Evolutionary conservation across 495 filamentous ascomycete genomes (phyloP), one percentile per base, ranked within the genome.

Genomic region (Aspergillus taichungensis): DNA sequence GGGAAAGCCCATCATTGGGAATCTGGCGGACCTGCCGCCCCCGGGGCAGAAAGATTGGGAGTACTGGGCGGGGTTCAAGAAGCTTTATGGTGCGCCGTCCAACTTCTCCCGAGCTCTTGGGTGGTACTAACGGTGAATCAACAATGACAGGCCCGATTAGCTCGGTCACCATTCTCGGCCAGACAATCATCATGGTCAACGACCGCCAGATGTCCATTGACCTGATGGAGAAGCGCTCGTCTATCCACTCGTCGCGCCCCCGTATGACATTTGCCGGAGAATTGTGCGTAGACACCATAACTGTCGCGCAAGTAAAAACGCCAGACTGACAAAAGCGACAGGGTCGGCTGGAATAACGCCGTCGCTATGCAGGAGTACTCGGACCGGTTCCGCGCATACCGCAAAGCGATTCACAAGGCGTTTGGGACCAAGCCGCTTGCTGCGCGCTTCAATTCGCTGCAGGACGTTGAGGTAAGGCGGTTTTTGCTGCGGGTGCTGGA

Each of bases 21-120:
- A 76, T 45, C 28, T 77, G 11, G 45, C 43, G 6, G 69, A 77
- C 42, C 51, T 75, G 2, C 73, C 73, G 6, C 43, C 49, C 6
- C 46, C 53, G 5, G 66, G 61, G 0, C 51, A 48, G 11, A 54
- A 59, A 6, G 71, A 73, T 38, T 65, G 57, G 46, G 40, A 63
- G 18, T 66, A 78, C 44, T 77, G 74, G 74, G 30, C 69, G 0
- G 61, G 69, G 37, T 69, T 74, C 49, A 77, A 76, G 42, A 63
- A 73, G 13, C 37, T 58, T n/a, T 77, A 76, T 53, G 73, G 58
- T 61, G 51, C 35, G 13, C 44, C 6, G 14, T 13, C 8, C 28
- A 13, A 13, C 6, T 8, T 8, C 29, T n/a, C 33, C 36, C 28
- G 28, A 13, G 6, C 11, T 29, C 2, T 13, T 24, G 6, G 6